phyloP scores from a whole-genome alignment of 106 monocot species.

The Cymbidium sinense region DNA sequence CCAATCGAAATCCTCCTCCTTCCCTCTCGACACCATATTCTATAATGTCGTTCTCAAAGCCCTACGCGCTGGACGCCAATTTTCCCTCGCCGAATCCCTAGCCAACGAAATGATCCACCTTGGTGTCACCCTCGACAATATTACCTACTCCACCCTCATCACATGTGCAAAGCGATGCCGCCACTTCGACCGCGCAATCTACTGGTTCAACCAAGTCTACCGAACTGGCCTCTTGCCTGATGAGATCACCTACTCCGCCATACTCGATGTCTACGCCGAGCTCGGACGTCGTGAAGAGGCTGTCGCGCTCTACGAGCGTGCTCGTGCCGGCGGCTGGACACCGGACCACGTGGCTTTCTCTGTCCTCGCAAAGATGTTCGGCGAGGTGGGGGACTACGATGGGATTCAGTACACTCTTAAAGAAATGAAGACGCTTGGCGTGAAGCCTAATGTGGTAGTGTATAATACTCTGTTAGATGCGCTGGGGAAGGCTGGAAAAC shows the following conservation, averaged over 20 bases:
- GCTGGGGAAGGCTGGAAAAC: constrained; percentile 67
- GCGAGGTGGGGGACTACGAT: constrained; percentile 78
- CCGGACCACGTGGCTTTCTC: constrained; percentile 80
- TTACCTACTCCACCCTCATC: constrained; percentile 95
- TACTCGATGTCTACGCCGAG: constrained; percentile 73
- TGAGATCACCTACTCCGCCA: constrained; percentile 88
- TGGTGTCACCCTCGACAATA: constrained; percentile 52
- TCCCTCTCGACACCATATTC: constrained; percentile 67
- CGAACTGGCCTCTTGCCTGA: constrained; percentile 66
- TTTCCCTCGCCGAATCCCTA: constrained; percentile 50
- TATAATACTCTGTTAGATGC: constrained; percentile 85
- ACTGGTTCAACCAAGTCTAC: constrained; percentile 93
- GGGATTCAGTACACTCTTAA: constrained; percentile 69
- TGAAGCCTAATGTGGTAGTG: constrained; percentile 66
- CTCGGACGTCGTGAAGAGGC: constrained; percentile 69
- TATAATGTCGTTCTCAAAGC: constrained; percentile 79
- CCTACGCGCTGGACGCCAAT: constrained; percentile 40
- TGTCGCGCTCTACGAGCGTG: constrained; percentile 57
- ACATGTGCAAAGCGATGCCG: constrained; percentile 60
- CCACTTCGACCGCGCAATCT: constrained; percentile 45
- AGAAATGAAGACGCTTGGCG: constrained; percentile 51
- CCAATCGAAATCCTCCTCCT: constrained; percentile 15
- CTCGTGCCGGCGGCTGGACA: constrained; percentile 60
- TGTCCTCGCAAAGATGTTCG: constrained; percentile 71
- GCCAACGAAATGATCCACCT: constrained; percentile 58